Percentiles rank a stretch among this genome's conserved stretches.
Conservation (phyloP, 179 eudicot genomes). For the Silene coronaria region DNA sequence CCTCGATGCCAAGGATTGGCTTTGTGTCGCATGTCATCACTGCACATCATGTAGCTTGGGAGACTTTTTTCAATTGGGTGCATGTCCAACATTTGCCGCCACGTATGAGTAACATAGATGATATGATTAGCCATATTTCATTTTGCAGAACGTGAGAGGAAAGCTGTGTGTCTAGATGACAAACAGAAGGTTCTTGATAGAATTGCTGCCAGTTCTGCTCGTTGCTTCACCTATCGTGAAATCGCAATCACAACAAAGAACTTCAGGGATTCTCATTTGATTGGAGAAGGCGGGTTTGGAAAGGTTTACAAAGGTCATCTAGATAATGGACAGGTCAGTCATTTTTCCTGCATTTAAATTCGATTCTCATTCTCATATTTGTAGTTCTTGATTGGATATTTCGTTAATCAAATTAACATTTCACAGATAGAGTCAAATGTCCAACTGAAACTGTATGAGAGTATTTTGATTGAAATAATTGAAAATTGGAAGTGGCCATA, state of each 20-base stretch:
- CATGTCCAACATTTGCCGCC: too few relatives aligned
- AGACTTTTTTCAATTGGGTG: too few relatives aligned
- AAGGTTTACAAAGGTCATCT: conserved; percentile 71
- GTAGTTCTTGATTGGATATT: neutral
- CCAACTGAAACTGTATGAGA: too few relatives aligned
- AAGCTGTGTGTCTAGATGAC: conserved; percentile 18
- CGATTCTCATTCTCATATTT: neutral
- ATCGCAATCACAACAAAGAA: conserved; percentile 68
- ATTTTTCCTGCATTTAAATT: neutral
- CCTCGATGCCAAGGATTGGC: too few relatives aligned
- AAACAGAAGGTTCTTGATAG: conserved; percentile 22
- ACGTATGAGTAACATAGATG: too few relatives aligned
- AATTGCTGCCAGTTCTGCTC: conserved; percentile 30
- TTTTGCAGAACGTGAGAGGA: conserved; percentile 23
- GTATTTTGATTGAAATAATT: too few relatives aligned
- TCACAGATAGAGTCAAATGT: too few relatives aligned
- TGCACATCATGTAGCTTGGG: too few relatives aligned
- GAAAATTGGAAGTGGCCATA: too few relatives aligned
- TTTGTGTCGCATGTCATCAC: too few relatives aligned
- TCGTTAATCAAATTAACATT: too few relatives aligned
- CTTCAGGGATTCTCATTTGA: conserved; percentile 57
- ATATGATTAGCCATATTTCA: too few relatives aligned
- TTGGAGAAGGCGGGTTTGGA: conserved; percentile 94
- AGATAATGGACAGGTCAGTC: conserved; percentile 51
- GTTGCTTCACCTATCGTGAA: conserved; percentile 62